Evolutionary conservation across 2,329 filamentous ascomycete genomes (phyloP), one percentile per base, ranked within the genome.

Genomic region (Huntiella moniliformis): DNA sequence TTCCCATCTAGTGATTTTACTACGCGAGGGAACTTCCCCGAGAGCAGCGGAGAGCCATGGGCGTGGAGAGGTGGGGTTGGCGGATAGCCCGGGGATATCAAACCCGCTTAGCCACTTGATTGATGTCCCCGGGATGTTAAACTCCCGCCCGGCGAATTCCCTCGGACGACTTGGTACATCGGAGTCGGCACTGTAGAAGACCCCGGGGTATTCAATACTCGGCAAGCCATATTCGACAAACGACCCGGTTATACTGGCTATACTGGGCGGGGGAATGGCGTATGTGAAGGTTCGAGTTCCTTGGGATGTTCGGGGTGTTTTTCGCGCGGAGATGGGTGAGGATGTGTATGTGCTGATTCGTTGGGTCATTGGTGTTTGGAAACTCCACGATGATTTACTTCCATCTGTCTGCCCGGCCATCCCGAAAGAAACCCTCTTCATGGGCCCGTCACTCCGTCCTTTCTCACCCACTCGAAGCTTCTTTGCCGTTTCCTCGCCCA

Each of bases 81-180:
- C 8, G 2, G 22, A 28, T 28, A 28, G 2, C 7, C 22, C 22
- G 6, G 1, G 8, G 6, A 28, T 28, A 44, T 28, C 34, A 53
- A 96, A 96, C 0, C 73, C 65, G 1, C 86, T 82, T 2, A 96
- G 71, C 60, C 77, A 94, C 0, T 82, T 83, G 5, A 92, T 57
- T 1, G 80, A 82, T 45, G 71, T 76, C 50, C 86, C 80, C 54
- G 77, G 72, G 5, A 95, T 63, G 48, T 75, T 79, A 57, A 92
- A 95, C 54, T 92, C 82, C 53, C 77, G 77, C 3, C 88, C 88
- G 5, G 82, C 88, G 61, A 94, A 96, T 60, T 94, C 85, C 45
- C 84, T 71, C 31, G 70, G 61, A 45, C 79, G 73, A 35, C 79
- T 70, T 10, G 87, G 86, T 0, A 95, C 81, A 60, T 96, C 91